phyloP scores from a whole-genome alignment of 2,329 filamentous ascomycete genomes.

The Fusarium paranaense region DNA sequence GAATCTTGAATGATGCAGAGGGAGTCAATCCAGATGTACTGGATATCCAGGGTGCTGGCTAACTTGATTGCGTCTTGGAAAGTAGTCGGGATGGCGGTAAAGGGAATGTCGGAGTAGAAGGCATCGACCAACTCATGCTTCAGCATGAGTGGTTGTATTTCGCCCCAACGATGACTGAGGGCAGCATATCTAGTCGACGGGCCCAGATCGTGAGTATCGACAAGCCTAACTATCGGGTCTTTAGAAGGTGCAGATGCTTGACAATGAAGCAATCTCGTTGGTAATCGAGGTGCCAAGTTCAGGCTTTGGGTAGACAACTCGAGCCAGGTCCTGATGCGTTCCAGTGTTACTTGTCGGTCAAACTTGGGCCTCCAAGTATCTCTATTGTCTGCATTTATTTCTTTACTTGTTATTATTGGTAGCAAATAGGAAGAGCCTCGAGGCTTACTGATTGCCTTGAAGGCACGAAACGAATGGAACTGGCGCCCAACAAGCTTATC shows the following conservation, averaged over 20 bases:
- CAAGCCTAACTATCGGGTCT: constrained; percentile 7
- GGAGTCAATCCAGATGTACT: constrained; percentile 36
- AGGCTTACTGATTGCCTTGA: constrained; percentile 19
- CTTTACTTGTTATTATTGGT: neutral
- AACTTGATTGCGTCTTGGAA: constrained; percentile 32
- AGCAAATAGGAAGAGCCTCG: fast-evolving
- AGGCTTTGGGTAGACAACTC: neutral
- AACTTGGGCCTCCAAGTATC: constrained; percentile 17
- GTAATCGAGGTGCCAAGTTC: constrained; percentile 9
- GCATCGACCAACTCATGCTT: neutral
- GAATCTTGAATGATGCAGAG: constrained; percentile 36
- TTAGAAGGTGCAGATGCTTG: neutral
- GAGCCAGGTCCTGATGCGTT: constrained; percentile 22
- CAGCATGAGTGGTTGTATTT: constrained; percentile 24
- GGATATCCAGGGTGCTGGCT: constrained; percentile 8
- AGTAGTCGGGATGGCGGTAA: constrained; percentile 21
- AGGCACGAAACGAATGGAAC: constrained; percentile 3
- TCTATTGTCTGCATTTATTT: neutral
- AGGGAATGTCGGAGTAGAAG: constrained; percentile 15
- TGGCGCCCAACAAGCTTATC: neutral
- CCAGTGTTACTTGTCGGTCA: constrained; percentile 22
- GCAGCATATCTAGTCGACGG: constrained; percentile 22
- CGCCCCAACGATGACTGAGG: constrained; percentile 35
- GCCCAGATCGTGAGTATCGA: neutral
- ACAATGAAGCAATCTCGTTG: constrained; percentile 27